These are phyloP conservation scores for Fagus crenata DNA, from an alignment of 306 rosid genomes.

Conservation along the genomic window DNA sequence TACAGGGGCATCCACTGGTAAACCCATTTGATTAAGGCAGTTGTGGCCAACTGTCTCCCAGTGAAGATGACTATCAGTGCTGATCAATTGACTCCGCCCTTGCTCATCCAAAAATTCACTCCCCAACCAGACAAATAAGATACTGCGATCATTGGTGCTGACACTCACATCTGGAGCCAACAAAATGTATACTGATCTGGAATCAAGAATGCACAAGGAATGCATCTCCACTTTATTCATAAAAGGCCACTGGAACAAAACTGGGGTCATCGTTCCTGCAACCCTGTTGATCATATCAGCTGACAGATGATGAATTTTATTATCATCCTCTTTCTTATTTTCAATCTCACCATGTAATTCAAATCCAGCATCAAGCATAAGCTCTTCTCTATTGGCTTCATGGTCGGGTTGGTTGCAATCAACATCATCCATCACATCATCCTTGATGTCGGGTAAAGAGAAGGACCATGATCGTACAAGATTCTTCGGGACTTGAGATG, in stretches of 20 bases:
- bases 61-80: constrained; percentile 19
- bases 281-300: constrained; percentile 8
- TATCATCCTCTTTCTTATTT: constrained; percentile 17
- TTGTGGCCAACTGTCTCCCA: constrained; percentile 36
- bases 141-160: constrained; percentile 10
- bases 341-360: constrained; percentile 34
- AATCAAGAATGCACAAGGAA: constrained; percentile 29
- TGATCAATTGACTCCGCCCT: constrained; percentile 10
- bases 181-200: constrained; percentile 38
- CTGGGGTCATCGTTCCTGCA: constrained; percentile 17
- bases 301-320: not conserved
- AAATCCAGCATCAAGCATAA: constrained; percentile 36
- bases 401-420: constrained; percentile 42
- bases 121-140: constrained; percentile 47
- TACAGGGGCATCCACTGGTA: constrained; percentile 36
- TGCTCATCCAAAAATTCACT: constrained; percentile 23
- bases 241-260: constrained; percentile 47
- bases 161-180: constrained; percentile 29
- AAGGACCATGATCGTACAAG: constrained; percentile 62
- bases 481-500: constrained; percentile 43
- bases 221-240: constrained; percentile 30
- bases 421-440: constrained; percentile 45
- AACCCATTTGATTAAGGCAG: constrained; percentile 35
- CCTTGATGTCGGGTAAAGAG: constrained; percentile 50
- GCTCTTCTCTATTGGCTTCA: constrained; percentile 37